Percentiles rank a stretch among this genome's conserved stretches.
These are phyloP conservation scores for Bromus sterilis DNA, from an alignment of 176 grass and related monocot genomes.

Conservation along the genomic window DNA sequence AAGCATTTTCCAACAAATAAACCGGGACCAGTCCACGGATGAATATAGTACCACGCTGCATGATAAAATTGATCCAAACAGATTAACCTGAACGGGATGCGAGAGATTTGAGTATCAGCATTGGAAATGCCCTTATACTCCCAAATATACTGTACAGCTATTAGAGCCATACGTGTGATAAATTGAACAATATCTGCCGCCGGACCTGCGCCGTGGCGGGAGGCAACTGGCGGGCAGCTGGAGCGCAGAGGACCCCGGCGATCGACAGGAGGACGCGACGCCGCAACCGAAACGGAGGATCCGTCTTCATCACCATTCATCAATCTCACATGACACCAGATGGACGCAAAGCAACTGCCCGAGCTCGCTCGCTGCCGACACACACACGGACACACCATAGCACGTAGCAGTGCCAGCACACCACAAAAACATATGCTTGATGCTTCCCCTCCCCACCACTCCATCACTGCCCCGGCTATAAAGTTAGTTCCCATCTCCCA, in stretches of 20 bases:
- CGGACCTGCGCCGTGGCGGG: too few species aligned
- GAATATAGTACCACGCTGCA: too few species aligned
- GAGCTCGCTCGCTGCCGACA: constrained; percentile 25
- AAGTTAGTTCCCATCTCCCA: constrained; percentile 13
- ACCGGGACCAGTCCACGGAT: too few species aligned
- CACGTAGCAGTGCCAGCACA: constrained; percentile 26
- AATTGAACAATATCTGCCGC: not conserved
- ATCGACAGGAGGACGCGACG: too few species aligned
- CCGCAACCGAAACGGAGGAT: constrained; percentile 18
- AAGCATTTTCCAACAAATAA: too few species aligned
- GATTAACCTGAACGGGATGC: too few species aligned
- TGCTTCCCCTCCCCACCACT: not conserved
- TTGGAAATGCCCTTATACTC: too few species aligned
- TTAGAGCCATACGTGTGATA: not conserved
- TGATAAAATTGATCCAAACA: too few species aligned
- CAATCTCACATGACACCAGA: not conserved
- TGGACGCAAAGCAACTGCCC: not conserved
- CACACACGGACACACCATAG: too few species aligned
- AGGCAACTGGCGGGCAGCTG: not conserved
- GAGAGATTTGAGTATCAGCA: too few species aligned
- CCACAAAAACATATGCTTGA: not conserved
- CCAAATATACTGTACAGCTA: too few species aligned
- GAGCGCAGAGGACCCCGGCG: too few species aligned
- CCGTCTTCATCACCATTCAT: not conserved
- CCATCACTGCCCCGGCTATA: not conserved